Percentiles rank a stretch among this genome's conserved stretches.
Evolutionary conservation across 768 basidiomycete species (phyloP).

Genomic region (Mycena venus): DNA sequence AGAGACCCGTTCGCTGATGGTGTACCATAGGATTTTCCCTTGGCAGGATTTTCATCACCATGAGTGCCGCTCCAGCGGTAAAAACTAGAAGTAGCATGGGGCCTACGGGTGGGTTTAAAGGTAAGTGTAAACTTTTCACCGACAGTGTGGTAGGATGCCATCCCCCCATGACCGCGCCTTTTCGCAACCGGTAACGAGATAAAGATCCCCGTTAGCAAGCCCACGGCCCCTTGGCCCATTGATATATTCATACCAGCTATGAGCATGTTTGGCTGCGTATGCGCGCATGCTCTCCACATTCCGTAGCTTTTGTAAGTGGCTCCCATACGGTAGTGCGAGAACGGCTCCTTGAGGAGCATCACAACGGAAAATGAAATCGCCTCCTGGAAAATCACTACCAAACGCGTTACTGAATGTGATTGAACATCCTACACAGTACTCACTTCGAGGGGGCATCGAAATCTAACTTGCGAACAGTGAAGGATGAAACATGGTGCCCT

Average conservation of each 20-base stretch:
- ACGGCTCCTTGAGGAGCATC: background rate
- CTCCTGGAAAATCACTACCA: too few relatives aligned
- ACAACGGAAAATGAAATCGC: background rate
- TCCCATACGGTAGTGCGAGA: slow-evolving; percentile 29
- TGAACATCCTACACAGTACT: background rate
- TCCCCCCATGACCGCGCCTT: slow-evolving; percentile 32
- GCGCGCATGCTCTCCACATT: slow-evolving; percentile 8
- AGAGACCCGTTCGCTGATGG: background rate
- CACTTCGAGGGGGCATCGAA: background rate
- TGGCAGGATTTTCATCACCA: background rate
- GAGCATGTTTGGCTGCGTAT: slow-evolving; percentile 30
- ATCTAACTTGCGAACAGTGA: background rate
- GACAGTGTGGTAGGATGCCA: slow-evolving; percentile 18
- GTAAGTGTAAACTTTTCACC: background rate
- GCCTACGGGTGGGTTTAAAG: background rate
- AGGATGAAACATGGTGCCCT: background rate
- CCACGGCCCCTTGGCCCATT: slow-evolving; percentile 5
- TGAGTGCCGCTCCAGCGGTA: background rate
- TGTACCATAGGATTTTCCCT: background rate
- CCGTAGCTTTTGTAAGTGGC: slow-evolving; percentile 8
- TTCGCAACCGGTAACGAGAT: slow-evolving; percentile 36
- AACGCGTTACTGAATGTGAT: too few relatives aligned
- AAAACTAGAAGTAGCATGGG: too few relatives aligned
- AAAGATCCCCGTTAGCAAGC: slow-evolving; percentile 24
- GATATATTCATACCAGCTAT: slow-evolving; percentile 30